Conservation (phyloP, 2,329 filamentous ascomycete species). For the Falciphora oryzae region DNA sequence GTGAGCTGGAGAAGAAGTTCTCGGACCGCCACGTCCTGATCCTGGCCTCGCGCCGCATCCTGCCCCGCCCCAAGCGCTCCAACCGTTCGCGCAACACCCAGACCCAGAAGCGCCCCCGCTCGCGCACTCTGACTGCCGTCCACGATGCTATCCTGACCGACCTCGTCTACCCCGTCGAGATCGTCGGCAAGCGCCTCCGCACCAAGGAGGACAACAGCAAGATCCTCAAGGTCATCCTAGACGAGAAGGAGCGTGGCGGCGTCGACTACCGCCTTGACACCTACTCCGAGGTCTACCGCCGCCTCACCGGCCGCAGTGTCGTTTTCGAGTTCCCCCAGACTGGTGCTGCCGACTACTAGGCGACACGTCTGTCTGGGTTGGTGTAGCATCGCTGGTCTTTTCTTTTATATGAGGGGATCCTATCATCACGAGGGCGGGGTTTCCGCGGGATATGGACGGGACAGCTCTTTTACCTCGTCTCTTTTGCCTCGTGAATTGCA, state of each 20-base stretch:
- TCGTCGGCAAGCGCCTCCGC: slow-evolving; percentile 96
- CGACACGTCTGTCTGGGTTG: slow-evolving; percentile 1
- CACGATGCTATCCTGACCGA: slow-evolving; percentile 98
- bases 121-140: slow-evolving; percentile 94
- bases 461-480: slow-evolving; percentile 3
- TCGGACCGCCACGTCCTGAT: slow-evolving; percentile 99
- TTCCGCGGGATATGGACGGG: slow-evolving; percentile 4
- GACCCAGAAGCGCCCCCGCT: slow-evolving; percentile 98
- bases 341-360: slow-evolving; percentile 72
- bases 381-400: background rate
- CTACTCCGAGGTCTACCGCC: slow-evolving; percentile 99
- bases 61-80: slow-evolving; percentile 97
- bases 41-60: slow-evolving; percentile 97
- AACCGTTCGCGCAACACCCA: slow-evolving; percentile 92
- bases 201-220: slow-evolving; percentile 99
- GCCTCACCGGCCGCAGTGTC: slow-evolving; percentile 92
- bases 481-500: slow-evolving; percentile 13
- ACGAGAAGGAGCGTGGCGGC: slow-evolving; percentile 99
- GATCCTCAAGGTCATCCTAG: slow-evolving; percentile 96
- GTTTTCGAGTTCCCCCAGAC: slow-evolving; percentile 98
- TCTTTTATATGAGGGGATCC: slow-evolving; percentile 1
- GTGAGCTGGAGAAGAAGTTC: slow-evolving; percentile 99
- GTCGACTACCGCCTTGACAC: slow-evolving; percentile 99
- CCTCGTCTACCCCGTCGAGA: slow-evolving; percentile 99
- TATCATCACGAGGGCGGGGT: slow-evolving; percentile 2